A percentile compares a stretch with the other conserved stretches of the same genome.
phyloP scores from a whole-genome alignment of 495 filamentous ascomycete genomes.

The Amorphotheca resinae region DNA sequence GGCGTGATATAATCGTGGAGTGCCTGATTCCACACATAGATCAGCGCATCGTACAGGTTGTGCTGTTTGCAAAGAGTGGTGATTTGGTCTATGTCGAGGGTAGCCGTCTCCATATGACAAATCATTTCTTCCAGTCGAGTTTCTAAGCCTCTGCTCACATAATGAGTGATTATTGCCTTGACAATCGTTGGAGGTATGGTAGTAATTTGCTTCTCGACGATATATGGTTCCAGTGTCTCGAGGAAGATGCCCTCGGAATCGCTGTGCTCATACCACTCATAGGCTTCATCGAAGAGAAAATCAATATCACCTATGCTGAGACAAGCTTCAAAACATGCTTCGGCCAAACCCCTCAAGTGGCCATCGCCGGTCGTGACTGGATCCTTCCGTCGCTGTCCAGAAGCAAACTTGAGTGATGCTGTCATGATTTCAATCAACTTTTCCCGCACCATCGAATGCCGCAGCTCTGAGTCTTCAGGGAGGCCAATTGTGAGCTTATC shows the following conservation, averaged over 20 bases:
- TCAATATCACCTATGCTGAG: constrained; percentile 60
- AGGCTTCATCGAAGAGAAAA: constrained; percentile 85
- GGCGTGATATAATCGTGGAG: constrained; percentile 83
- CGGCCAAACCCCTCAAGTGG: constrained; percentile 66
- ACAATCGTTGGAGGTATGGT: constrained; percentile 71
- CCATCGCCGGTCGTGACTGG: constrained; percentile 35
- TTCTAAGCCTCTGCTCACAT: constrained; percentile 56
- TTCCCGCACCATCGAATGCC: constrained; percentile 76
- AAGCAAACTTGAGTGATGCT: constrained; percentile 84
- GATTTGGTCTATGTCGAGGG: constrained; percentile 88
- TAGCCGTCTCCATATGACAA: constrained; percentile 79
- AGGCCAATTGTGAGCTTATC: constrained; percentile 89
- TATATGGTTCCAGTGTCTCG: constrained; percentile 73
- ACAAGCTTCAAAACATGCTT: constrained; percentile 73
- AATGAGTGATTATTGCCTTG: constrained; percentile 75
- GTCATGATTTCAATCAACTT: constrained; percentile 89
- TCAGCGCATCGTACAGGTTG: constrained; percentile 84
- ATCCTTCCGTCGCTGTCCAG: constrained; percentile 45
- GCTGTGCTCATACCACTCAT: constrained; percentile 74
- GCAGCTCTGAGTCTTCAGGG: constrained; percentile 64
- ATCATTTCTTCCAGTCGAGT: constrained; percentile 85
- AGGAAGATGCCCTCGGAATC: constrained; percentile 64
- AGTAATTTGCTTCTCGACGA: constrained; percentile 63
- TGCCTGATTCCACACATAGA: constrained; percentile 94
- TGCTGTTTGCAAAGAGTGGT: constrained; percentile 83